Percentiles rank a stretch among this genome's conserved stretches.
Evolutionary conservation across 1,139 yeast species (phyloP).

Genomic region (Lodderomyces parapsilosis): DNA sequence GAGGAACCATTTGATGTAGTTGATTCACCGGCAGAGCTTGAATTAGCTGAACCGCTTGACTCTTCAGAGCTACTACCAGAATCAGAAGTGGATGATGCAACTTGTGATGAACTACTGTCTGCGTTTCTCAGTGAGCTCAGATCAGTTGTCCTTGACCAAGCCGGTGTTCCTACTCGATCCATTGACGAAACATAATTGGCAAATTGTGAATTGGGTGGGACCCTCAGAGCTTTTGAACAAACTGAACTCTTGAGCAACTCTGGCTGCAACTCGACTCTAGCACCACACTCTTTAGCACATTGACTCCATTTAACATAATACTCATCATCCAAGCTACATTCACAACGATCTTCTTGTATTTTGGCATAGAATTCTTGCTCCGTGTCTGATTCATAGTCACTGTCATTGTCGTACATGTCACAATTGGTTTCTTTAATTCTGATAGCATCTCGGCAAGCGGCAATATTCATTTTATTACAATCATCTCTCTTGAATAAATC

Average conservation of each 20-base stretch:
- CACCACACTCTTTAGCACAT: not conserved
- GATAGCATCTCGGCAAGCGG: not conserved
- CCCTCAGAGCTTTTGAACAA: not conserved
- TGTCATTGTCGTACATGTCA: not conserved
- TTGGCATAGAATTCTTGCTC: not conserved
- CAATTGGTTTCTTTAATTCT: not conserved
- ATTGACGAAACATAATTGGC: not conserved
- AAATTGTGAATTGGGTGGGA: not conserved
- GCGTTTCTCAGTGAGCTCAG: not conserved
- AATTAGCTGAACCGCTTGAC: not conserved
- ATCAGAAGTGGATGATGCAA: not conserved
- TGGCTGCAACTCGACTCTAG: not conserved
- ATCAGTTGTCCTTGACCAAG: not conserved
- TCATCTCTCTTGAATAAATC: not conserved
- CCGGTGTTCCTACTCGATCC: not conserved
- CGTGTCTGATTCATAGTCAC: not conserved
- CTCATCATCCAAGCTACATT: not conserved
- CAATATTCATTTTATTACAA: not conserved
- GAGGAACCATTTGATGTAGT: not conserved
- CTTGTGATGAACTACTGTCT: too few species aligned
- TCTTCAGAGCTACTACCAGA: too few species aligned
- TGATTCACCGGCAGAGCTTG: too few species aligned
- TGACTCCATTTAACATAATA: not conserved
- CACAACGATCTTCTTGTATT: not conserved
- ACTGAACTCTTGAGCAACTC: not conserved